phyloP scores from a whole-genome alignment of 139 green algal species.

The Tetraselmis striata region DNA sequence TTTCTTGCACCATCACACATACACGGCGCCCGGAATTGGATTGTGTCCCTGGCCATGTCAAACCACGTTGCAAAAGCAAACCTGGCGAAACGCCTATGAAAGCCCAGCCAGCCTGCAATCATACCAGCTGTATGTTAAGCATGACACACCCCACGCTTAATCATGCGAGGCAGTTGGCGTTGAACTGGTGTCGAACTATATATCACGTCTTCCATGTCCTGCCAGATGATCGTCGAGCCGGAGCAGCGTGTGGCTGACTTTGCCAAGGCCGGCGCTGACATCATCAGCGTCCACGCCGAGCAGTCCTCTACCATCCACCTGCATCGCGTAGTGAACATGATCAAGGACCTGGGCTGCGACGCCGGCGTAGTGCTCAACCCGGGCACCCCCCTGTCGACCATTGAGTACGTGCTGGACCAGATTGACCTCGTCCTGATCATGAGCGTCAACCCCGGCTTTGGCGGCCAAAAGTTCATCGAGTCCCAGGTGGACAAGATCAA shows the following conservation, averaged over 20 bases:
- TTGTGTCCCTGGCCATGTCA: no score
- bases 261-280: slow-evolving; percentile 96
- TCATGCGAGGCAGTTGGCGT: no score
- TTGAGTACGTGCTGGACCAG: slow-evolving; percentile 88
- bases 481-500: slow-evolving; percentile 90
- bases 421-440: slow-evolving; percentile 97
- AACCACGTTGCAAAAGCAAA: no score
- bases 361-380: slow-evolving; percentile 98
- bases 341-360: slow-evolving; percentile 96
- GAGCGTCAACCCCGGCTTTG: slow-evolving; percentile 98
- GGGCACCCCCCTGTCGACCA: slow-evolving; percentile 68
- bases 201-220: neutral
- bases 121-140: no score
- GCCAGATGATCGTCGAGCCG: slow-evolving; percentile 97
- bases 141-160: no score
- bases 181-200: no score
- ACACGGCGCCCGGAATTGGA: no score
- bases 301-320: slow-evolving; percentile 89
- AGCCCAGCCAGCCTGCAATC: no score
- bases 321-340: slow-evolving; percentile 88
- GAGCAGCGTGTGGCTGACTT: slow-evolving; percentile 90
- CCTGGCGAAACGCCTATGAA: no score
- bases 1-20: no score
- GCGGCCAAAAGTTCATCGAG: slow-evolving; percentile 98
- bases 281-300: slow-evolving; percentile 95